Evolutionary conservation across 179 eudicot genomes (phyloP), one percentile per base, ranked within the genome.

Genomic region (Beta corolliflora): DNA sequence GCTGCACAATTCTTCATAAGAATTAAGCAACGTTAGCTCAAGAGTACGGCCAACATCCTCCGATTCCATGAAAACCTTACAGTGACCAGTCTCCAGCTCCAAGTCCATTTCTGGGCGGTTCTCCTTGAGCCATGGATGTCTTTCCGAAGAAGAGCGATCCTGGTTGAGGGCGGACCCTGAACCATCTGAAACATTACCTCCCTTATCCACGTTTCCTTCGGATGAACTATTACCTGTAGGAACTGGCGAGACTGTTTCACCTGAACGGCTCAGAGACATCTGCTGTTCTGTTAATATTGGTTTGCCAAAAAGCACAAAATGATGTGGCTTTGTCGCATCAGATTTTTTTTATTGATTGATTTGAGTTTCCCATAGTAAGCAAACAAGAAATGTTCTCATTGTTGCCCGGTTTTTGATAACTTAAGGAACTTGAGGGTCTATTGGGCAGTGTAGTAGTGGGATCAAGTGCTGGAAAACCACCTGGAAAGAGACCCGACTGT

Each of bases 1-100:
- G 52, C 79, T 76, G 87, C 89, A 86, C 71, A 91, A 85, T 75
- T 93, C 94, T 48, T 90, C 93, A 53, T 89, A 91, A 7, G 95
- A 89, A 8, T 76, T 79, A 0, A 93, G 83, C 56, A 82, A 83
- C 5, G 89, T 78, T 14, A 92, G 86, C 85, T 92, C 93, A 70
- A 93, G 90, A 31, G 95, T 92, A 56, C 93, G 93, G 19, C 94
- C 96, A 31, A 89, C 91, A 75, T 92, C 91, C 72, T 90, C 96
- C 0, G 94, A 91, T 67, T 90, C 94, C 89, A 92, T 77, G 77
- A 91, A 92, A 14, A 92, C 93, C 86, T 92, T 92, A 61, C 97
- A 92, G 19, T 91, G 91, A 65, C 97, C 95, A 36, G 81, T 90
- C 78, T 90, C 92, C 67, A 85, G 86, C 4, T 86, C 91, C 73